A percentile compares a stretch with the other conserved stretches of the same genome.
Conservation (phyloP, 345 rosid genomes). For the Gossypium turneri region DNA sequence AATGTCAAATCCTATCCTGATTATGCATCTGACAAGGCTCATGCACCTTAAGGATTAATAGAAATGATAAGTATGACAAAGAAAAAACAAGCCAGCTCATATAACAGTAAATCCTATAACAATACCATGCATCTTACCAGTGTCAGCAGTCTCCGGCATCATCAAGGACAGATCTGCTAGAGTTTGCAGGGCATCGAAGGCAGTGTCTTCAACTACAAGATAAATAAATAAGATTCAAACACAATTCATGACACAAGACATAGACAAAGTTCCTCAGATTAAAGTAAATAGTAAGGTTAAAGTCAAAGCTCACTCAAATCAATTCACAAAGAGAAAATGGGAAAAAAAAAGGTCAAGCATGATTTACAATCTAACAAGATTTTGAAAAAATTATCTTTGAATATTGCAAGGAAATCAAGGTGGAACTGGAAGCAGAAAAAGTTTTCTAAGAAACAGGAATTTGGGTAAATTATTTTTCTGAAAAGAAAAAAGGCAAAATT, state of each 20-base stretch:
- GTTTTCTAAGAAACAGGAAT: not conserved
- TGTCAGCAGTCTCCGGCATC: slow-evolving; percentile 68
- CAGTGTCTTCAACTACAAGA: slow-evolving; percentile 48
- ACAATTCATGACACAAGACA: slow-evolving; percentile 10
- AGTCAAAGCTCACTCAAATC: slow-evolving; percentile 11
- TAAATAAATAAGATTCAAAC: slow-evolving; percentile 18
- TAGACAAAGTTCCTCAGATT: not conserved
- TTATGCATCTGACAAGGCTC: not conserved
- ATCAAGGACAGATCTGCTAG: slow-evolving; percentile 68
- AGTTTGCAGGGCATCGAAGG: slow-evolving; percentile 76
- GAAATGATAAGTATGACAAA: not conserved
- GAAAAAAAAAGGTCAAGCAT: not conserved
- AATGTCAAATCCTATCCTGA: not conserved
- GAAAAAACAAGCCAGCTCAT: not conserved
- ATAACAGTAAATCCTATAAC: not conserved
- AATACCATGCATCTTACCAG: slow-evolving; percentile 39
- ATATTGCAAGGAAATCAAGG: slow-evolving; percentile 1
- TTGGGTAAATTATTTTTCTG: not conserved
- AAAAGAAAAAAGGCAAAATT: slow-evolving; percentile 4
- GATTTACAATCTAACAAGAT: not conserved
- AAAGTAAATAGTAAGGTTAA: slow-evolving; percentile 7
- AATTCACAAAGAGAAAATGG: not conserved
- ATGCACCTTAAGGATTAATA: not conserved
- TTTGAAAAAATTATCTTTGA: not conserved
- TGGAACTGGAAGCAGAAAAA: not conserved